Evolutionary conservation across 306 rosid species (phyloP), one percentile per base, ranked within the genome.

Genomic region (Fagus crenata): DNA sequence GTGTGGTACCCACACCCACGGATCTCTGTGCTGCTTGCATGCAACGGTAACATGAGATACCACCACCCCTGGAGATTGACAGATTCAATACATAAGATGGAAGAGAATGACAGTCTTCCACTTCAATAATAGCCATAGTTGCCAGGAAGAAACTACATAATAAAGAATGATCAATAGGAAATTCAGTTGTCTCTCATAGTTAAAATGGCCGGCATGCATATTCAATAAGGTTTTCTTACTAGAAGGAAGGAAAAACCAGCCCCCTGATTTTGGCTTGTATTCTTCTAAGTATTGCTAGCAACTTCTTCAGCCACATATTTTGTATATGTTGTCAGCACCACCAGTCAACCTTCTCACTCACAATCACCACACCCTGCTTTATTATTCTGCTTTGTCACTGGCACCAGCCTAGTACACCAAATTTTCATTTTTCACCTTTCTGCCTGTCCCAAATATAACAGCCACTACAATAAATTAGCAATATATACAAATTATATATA

Each of bases 171-270:
- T 56, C 36, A 2, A 3, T 7, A 58, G 64, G 5, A 58, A 56
- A 18, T 8, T 56, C 63, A 7, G 32, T 18, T 46, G 14, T 55
- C 63, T 7, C 63, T 56, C 35, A 56, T 56, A 13, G 35, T 56
- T 2, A 56, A 5, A 22, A 56, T 1, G 35, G 7, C 35, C 63
- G 18, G 14, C 63, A 22, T 1, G 13, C 36, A 58, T 18, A 31
- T 22, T 58, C 68, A 61, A 61, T 13, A 60, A 60, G 41, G 17
- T 61, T 61, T 61, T 61, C 68, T 61, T 33, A 61, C 40, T 61
- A 13, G 4, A 61, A 61, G 18, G 40, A 61, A 61, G 35, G 68
- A 33, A 61, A 55, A 61, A 32, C 41, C 41, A 33, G 6, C 18
- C 14, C 14, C 39, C 6, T 31, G n/a, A 60, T 32, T 61, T 59